Percentiles rank a stretch among this genome's conserved stretches.
phyloP scores from a whole-genome alignment of 768 basidiomycete species.

The Hygrophorus russula region DNA sequence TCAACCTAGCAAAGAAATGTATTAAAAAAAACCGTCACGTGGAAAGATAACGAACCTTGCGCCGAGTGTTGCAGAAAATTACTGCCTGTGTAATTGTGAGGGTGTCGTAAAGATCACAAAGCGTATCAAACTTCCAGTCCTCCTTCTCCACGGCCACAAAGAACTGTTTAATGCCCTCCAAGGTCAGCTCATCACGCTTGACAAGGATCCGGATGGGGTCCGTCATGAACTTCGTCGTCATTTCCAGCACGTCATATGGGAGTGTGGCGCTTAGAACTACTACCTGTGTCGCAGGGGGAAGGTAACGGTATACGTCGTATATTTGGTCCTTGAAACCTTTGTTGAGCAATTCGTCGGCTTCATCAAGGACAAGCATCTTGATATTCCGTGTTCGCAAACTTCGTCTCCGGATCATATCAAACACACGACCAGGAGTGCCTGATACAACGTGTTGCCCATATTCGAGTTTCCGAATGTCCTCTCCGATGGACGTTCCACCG shows the following conservation, averaged over 20 bases:
- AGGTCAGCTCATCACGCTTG: slow-evolving; percentile 97
- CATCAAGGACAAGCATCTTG: slow-evolving; percentile 94
- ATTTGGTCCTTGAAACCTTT: slow-evolving; percentile 99
- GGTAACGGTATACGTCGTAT: slow-evolving; percentile 96
- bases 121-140: slow-evolving; percentile 98
- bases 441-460: slow-evolving; percentile 97
- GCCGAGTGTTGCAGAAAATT: slow-evolving; percentile 96
- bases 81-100: slow-evolving; percentile 98
- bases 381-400: slow-evolving; percentile 91
- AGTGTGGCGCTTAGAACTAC: slow-evolving; percentile 93
- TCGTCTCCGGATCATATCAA: slow-evolving; percentile 96
- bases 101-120: slow-evolving; percentile 96
- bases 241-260: slow-evolving; percentile 94
- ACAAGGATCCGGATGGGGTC: slow-evolving; percentile 97
- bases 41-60: slow-evolving; percentile 55
- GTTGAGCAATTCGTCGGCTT: slow-evolving; percentile 93
- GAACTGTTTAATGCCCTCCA: slow-evolving; percentile 94
- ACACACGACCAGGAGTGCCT: slow-evolving; percentile 95
- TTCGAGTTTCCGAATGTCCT: slow-evolving; percentile 95
- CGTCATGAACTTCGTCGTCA: slow-evolving; percentile 99
- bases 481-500: slow-evolving; percentile 93
- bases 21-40: slow-evolving; percentile 3
- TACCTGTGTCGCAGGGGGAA: slow-evolving; percentile 95
- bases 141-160: slow-evolving; percentile 99
- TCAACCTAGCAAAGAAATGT: slow-evolving; percentile 51